These are phyloP conservation scores for Plasmodium adleri DNA, from an alignment of 169 alveolate species.

Conservation along the genomic window DNA sequence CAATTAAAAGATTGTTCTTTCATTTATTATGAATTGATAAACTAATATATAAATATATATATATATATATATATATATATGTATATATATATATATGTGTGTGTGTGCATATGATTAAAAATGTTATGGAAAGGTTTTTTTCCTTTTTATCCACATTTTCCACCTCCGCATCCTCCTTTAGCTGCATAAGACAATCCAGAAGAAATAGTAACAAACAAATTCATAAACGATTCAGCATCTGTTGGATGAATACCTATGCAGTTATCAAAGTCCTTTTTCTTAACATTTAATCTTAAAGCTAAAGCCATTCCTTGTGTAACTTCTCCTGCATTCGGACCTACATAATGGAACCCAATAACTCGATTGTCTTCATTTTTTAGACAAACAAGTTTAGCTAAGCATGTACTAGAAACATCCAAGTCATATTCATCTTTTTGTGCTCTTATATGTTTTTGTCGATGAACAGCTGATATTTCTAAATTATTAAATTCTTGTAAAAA, in stretches of 20 bases:
- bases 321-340: conserved; percentile 99
- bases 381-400: conserved; percentile 94
- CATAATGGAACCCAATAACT: conserved; percentile 97
- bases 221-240: conserved; percentile 94
- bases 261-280: conserved; percentile 92
- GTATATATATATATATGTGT: not conserved
- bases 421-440: conserved; percentile 84
- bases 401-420: conserved; percentile 86
- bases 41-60: not conserved
- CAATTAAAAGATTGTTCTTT: too few species aligned
- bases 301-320: conserved; percentile 97
- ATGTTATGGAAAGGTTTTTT: not conserved
- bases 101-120: not conserved
- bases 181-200: conserved; percentile 92
- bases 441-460: conserved; percentile 81
- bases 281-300: conserved; percentile 95
- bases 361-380: conserved; percentile 89
- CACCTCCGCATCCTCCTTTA: conserved; percentile 97
- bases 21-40: not conserved
- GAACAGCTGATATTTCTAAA: conserved; percentile 90
- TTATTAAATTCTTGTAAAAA: conserved; percentile 93
- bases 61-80: not conserved
- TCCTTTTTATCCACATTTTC: conserved; percentile 90
- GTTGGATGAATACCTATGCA: conserved; percentile 98
- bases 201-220: conserved; percentile 87